Percentiles rank a stretch among this genome's conserved stretches.
phyloP scores from a whole-genome alignment of 2,329 filamentous ascomycete species.

The Mycosphaerella sp. region DNA sequence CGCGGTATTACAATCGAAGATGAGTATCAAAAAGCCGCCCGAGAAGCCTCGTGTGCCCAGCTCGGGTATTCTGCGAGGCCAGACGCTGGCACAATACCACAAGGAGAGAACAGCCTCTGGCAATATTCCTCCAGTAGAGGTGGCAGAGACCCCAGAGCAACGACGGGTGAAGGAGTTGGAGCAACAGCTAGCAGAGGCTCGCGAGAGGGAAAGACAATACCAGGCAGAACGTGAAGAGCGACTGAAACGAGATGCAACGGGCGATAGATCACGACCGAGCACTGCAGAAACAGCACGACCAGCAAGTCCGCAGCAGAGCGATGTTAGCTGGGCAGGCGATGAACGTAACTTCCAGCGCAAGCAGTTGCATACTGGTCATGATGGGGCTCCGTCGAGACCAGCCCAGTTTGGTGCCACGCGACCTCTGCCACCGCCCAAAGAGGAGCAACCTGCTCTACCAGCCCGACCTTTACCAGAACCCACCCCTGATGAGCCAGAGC shows the following conservation, averaged over 20 bases:
- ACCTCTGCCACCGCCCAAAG: constrained; percentile 25
- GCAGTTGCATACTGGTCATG: constrained; percentile 45
- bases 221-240: constrained; percentile 54
- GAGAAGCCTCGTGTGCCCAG: constrained; percentile 41
- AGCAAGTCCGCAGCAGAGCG: constrained; percentile 44
- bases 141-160: constrained; percentile 47
- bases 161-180: constrained; percentile 75
- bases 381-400: constrained; percentile 20
- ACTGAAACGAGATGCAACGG: constrained; percentile 31
- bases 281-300: constrained; percentile 25
- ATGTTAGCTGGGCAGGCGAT: constrained; percentile 59
- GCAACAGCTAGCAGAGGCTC: constrained; percentile 59
- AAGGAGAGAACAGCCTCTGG: constrained; percentile 52
- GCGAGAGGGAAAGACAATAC: constrained; percentile 60
- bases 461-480: constrained; percentile 23
- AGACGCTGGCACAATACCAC: constrained; percentile 82
- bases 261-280: constrained; percentile 34
- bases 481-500: background rate
- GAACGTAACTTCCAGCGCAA: constrained; percentile 59
- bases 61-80: constrained; percentile 61
- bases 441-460: constrained; percentile 17
- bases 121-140: constrained; percentile 32
- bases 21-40: constrained; percentile 59
- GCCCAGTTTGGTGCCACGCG: constrained; percentile 36
- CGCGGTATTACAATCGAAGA: constrained; percentile 59